Evolutionary conservation across 371 early-diverging fungal genomes (phyloP).

Genomic region (Choanephora cucurbitarum): DNA sequence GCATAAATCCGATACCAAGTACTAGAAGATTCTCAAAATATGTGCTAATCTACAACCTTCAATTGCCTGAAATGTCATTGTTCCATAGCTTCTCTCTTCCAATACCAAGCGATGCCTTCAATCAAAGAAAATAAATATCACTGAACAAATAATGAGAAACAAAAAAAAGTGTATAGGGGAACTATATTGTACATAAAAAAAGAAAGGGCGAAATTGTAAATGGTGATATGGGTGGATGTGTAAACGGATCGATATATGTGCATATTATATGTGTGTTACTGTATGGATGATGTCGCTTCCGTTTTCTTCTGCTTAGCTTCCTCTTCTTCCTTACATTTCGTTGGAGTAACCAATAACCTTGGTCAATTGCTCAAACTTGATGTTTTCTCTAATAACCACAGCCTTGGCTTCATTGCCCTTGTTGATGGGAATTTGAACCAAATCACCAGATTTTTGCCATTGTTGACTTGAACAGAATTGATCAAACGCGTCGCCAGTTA

Average conservation of each 20-base stretch:
- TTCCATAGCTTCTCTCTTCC: too few relatives aligned
- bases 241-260: background rate
- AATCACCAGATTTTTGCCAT: conserved; percentile 66
- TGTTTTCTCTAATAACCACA: conserved; percentile 81
- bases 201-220: too few relatives aligned
- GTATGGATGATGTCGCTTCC: background rate
- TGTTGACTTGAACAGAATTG: conserved; percentile 62
- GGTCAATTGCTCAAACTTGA: conserved; percentile 82
- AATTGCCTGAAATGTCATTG: too few relatives aligned
- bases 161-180: too few relatives aligned
- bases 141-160: too few relatives aligned
- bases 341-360: conserved; percentile 72
- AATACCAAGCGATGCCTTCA: too few relatives aligned
- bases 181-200: too few relatives aligned
- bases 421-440: conserved; percentile 76
- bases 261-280: background rate
- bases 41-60: too few relatives aligned
- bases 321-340: conserved; percentile 46
- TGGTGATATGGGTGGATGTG: conserved; percentile 1
- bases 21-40: too few relatives aligned
- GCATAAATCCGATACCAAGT: too few relatives aligned
- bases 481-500: conserved; percentile 68
- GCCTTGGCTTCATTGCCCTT: conserved; percentile 84
- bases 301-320: conserved; percentile 2
- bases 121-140: too few relatives aligned